These are phyloP conservation scores for Cordyceps cateniannulata DNA, from an alignment of 2,329 filamentous ascomycete species.

Conservation along the genomic window DNA sequence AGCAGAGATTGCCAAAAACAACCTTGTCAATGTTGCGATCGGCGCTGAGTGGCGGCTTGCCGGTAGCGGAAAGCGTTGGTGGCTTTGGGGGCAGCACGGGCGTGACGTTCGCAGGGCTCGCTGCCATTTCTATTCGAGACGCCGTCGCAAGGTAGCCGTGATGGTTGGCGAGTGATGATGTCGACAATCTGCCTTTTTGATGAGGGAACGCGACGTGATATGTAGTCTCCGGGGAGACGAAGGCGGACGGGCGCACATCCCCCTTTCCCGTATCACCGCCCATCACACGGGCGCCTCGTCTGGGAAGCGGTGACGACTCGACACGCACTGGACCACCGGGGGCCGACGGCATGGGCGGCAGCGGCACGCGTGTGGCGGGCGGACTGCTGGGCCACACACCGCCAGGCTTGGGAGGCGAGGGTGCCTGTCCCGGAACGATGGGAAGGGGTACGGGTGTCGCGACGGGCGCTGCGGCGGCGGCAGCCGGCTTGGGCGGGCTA, in stretches of 20 bases:
- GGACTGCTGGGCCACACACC: not conserved
- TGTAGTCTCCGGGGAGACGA: conserved; percentile 35
- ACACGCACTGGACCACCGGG: not conserved
- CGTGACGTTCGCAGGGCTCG: conserved; percentile 23
- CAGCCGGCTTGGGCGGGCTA: conserved; percentile 19
- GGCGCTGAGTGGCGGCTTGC: conserved; percentile 33
- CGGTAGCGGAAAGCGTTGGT: conserved; percentile 20
- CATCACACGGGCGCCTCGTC: conserved; percentile 17
- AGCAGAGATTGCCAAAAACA: conserved; percentile 74
- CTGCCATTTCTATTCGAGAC: conserved; percentile 23
- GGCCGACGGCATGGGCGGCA: conserved; percentile 16
- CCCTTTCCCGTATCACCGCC: conserved; percentile 20
- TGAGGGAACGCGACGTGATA: conserved; percentile 33
- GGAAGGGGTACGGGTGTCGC: conserved; percentile 14
- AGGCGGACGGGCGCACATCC: conserved; percentile 25
- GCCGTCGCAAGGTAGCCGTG: conserved; percentile 28
- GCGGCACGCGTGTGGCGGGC: not conserved
- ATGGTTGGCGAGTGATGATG: conserved; percentile 27
- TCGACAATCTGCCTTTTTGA: conserved; percentile 19
- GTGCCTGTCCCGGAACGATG: conserved; percentile 10
- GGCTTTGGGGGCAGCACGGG: conserved; percentile 31
- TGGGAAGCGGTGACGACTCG: conserved; percentile 3
- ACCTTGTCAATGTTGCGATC: conserved; percentile 83
- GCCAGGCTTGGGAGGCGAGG: conserved; percentile 9
- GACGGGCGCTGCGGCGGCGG: conserved; percentile 1